Base-by-base conservation (phyloP, 2,329 filamentous ascomycete genomes). In the Colletotrichum lentis region DNA sequence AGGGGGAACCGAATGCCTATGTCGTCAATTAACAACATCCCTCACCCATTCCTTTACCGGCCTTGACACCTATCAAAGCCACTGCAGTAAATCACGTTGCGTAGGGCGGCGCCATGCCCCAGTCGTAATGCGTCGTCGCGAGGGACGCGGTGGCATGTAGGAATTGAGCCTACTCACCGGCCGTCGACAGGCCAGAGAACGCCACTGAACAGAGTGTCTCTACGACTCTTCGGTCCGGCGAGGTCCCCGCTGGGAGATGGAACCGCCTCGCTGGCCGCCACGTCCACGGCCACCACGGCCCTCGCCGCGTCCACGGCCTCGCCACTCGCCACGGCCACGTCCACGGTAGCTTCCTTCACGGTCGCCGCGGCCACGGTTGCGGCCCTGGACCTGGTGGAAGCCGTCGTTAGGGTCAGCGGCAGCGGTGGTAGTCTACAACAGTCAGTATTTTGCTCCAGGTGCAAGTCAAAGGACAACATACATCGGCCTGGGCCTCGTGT, bases 371-470 rank as follows among this genome's bases (percentile, higher is more conserved):
- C 82, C 83, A 67, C 84, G 84, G 77, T 86, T 86, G 74, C 87
- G 86, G 66, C 83, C 80, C 74, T 87, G 87, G 12, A 93, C 91
- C 74, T 90, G 88, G 68, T 90, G 88, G 83, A 93, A 94, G 27
- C 91, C 91, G 74, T 93, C 91, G 72, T 84, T 83, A 58, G 77
- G 69, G 31, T 84, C 83, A 10, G 78, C 72, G 8, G 84, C 80
- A 55, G 80, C 31, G 24, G 64, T 79, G 41, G 79, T 69, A 22
- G 47, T 47, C 67, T 69, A 20, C 1, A 12, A 37, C 22, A 58
- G 52, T 69, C 43, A 69, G 67, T 24, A 16, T 37, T 52, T 22
- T 35, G 18, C 11, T 44, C 27, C n/a, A n/a, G 18, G 11, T 16
- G 27, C 16, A 31, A 7, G n/a, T 24, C 18, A 5, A 4, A 12